These are phyloP conservation scores for Tritrichomonas foetus DNA, from an alignment of 208 protist genomes.

Conservation along the genomic window DNA sequence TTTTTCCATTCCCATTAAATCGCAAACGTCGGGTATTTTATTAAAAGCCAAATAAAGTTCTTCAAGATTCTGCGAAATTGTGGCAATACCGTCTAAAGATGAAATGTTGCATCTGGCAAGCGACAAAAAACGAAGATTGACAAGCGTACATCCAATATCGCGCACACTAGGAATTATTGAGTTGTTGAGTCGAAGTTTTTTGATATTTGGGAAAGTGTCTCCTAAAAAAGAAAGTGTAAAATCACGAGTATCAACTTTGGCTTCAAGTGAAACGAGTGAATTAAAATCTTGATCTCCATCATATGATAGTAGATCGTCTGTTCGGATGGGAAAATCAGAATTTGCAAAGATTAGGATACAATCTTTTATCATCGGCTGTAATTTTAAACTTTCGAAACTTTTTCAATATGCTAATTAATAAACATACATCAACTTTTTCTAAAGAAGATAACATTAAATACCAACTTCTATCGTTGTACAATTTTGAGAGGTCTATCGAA, in stretches of 20 bases:
- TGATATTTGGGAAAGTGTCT: neutral
- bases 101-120: neutral
- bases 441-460: too few relatives aligned
- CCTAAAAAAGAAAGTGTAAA: slow-evolving; percentile 11
- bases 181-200: slow-evolving; percentile 35
- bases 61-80: slow-evolving; percentile 15
- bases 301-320: neutral
- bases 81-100: slow-evolving; percentile 25
- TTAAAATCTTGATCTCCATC: neutral
- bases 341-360: neutral
- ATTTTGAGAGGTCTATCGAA: too few relatives aligned
- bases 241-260: neutral
- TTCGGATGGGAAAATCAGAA: neutral
- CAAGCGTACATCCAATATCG: neutral
- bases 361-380: too few relatives aligned
- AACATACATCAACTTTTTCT: too few relatives aligned
- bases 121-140: neutral
- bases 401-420: too few relatives aligned
- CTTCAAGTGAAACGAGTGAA: neutral
- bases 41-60: slow-evolving; percentile 28
- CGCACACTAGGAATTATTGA: neutral
- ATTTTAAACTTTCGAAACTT: too few relatives aligned
- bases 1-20: slow-evolving; percentile 21
- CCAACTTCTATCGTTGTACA: too few relatives aligned
- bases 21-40: neutral